These are phyloP conservation scores for Chlorella sp. DNA, from an alignment of 139 green algal genomes.

Conservation along the genomic window DNA sequence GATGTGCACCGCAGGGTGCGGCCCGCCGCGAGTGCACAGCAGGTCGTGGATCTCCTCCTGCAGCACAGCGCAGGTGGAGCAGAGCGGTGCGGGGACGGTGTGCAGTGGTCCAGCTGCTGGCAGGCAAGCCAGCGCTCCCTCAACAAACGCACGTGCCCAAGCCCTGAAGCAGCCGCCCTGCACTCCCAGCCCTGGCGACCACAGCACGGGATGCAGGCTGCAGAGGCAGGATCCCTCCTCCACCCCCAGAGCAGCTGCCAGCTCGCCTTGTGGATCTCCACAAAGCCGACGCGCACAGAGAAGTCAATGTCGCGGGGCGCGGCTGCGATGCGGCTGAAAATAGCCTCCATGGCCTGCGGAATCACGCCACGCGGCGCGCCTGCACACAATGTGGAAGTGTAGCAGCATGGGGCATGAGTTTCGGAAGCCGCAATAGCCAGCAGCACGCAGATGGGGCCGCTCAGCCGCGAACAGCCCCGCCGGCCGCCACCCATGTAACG, in stretches of 20 bases:
- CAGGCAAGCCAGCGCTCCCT: not conserved
- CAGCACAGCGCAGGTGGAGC: not conserved
- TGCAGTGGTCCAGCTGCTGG: too few species aligned
- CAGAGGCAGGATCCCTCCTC: not conserved
- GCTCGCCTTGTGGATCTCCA: conserved; percentile 92
- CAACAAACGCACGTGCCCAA: not conserved
- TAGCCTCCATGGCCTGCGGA: conserved; percentile 75
- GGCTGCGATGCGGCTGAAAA: conserved; percentile 75
- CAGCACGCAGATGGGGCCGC: too few species aligned
- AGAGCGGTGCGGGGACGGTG: not conserved
- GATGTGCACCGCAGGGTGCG: conserved; percentile 67
- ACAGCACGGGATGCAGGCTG: not conserved
- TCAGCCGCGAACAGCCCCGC: too few species aligned
- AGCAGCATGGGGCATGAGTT: too few species aligned
- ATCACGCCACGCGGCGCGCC: conserved; percentile 75
- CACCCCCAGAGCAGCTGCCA: too few species aligned
- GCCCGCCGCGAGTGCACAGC: conserved; percentile 49
- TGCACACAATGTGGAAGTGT: not conserved
- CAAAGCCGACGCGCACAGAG: conserved; percentile 86
- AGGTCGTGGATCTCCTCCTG: conserved; percentile 90
- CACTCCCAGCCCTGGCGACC: not conserved
- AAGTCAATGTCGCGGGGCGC: conserved; percentile 49
- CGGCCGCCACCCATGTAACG: too few species aligned
- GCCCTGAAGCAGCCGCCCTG: not conserved
- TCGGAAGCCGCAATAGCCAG: too few species aligned